Base-by-base conservation (phyloP, 192 early-diverging fungal genomes). In the Pilobolus umbonatus region DNA sequence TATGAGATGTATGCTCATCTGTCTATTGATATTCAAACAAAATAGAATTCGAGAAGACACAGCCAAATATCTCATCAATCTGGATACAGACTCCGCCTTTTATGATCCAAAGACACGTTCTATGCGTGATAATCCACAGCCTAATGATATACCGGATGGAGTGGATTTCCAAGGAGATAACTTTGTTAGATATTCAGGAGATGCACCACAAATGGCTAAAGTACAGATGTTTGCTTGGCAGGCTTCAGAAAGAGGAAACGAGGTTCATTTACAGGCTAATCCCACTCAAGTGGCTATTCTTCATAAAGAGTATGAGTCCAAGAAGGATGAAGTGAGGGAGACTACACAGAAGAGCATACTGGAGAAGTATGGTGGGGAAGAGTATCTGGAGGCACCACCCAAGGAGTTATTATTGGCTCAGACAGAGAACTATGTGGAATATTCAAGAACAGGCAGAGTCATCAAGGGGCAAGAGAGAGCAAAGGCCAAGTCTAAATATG, bases 71-170 rank as follows among this genome's bases (percentile, higher is more conserved):
- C 78, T 99, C 48, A 82, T 88, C 50, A 99, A 99, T 71, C 72
- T 99, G 60, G 93, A 98, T 65, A 82, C 86, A 15, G 85, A 98
- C 57, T 95, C 92, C 9, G 96, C 94, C 1, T 88, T 94, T 80
- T 99, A 99, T 61, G 97, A 99, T 75, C 97, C 97, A 32, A 99
- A 99, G 66, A 96, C 97, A 2, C 83, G 96, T 28, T 95, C 95
- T 1, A 99, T 99, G 97, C 87, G 97, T 63, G 96, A 98, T 57
- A 96, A 98, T 73, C 97, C 96, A 8, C 75, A 85, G 49, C 79
- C 79, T 28, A 84, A 85, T 29, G 22, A 62, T 28, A 36, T 15
- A 1, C 75, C 79, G 30, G 88, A 87, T 36, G 75, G 85, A 51
- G 69, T 53, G 29, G 67, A 67, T 29, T 90, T 83, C 55, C 85